phyloP scores from a whole-genome alignment of 78 protist species.

The Tieghemostelium lacteum region DNA sequence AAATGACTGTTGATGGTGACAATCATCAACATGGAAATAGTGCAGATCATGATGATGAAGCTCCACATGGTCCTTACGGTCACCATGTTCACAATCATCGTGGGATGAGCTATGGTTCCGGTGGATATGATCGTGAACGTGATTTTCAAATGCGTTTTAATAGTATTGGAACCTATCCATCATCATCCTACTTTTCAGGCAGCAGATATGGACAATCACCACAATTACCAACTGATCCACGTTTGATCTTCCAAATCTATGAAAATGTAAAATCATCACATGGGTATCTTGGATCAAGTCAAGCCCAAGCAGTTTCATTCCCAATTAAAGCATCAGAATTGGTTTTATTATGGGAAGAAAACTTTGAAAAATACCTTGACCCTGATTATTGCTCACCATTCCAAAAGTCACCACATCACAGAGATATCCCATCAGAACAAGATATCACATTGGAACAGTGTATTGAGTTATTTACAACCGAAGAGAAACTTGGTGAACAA shows the following conservation, averaged over 20 bases:
- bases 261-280: not conserved
- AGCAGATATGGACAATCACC: no score
- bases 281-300: no score
- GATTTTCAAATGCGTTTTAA: not conserved
- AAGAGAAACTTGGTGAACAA: constrained; percentile 66
- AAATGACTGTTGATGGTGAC: no score
- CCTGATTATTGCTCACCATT: not conserved
- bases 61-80: not conserved
- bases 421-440: constrained; percentile 16
- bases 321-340: not conserved
- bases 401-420: not conserved
- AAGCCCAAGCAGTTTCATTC: not conserved
- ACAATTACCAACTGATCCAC: constrained; percentile 35
- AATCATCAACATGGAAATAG: not conserved
- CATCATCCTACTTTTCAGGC: no score
- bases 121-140: not conserved
- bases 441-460: constrained; percentile 46
- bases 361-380: constrained; percentile 20
- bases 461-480: constrained; percentile 61
- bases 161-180: not conserved
- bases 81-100: not conserved
- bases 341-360: constrained; percentile 33
- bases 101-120: not conserved
- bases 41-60: not conserved
- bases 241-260: constrained; percentile 60